Base-by-base conservation (phyloP, 148 eudicot genomes). In the Diospyros kaki region DNA sequence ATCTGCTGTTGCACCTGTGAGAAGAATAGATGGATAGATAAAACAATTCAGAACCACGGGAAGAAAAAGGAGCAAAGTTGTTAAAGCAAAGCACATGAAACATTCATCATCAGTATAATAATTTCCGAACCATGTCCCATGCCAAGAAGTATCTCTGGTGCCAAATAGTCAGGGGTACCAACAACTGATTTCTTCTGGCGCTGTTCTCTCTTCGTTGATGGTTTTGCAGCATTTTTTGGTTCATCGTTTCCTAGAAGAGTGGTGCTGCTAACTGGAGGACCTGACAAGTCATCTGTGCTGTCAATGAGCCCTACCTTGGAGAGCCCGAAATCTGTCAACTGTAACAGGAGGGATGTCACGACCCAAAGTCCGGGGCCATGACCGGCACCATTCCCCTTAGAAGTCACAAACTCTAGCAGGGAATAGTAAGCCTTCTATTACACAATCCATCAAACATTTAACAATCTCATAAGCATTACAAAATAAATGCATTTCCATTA, bases 241-340 rank as follows among this genome's bases (percentile, higher is more conserved):
- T 86, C 87, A 72, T 89, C 91, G 63, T 87, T 94, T 71, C 84
- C 87, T 79, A 88, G 73, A 81, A 88, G 72, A 12, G 80, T 79
- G 46, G 91, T 82, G 51, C 80, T 86, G 78, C 87, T 86, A 64
- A 81, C 90, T 75, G 97, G 76, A 69, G 95, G 88, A 81, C 94
- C 98, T 67, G 97, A 88, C 75, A 96, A 85, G 83, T 93, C 96
- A 72, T 93, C 96, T 64, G 99, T 93, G 81, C 98, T 91, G 84
- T 91, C 80, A 81, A 96, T 96, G 68, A 96, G 99, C 66, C 99
- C 99, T 83, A 96, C 93, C 81, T 84, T 96, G 62, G 99, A 96
- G 73, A 96, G 93, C 82, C 99, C 99, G 84, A 96, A 96, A 88
- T 96, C 99, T 85, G 99, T 96, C 84, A 96, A 85, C 99, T 96